Base-by-base conservation (phyloP, 2,329 filamentous ascomycete species). In the Boeremia lycopersici region DNA sequence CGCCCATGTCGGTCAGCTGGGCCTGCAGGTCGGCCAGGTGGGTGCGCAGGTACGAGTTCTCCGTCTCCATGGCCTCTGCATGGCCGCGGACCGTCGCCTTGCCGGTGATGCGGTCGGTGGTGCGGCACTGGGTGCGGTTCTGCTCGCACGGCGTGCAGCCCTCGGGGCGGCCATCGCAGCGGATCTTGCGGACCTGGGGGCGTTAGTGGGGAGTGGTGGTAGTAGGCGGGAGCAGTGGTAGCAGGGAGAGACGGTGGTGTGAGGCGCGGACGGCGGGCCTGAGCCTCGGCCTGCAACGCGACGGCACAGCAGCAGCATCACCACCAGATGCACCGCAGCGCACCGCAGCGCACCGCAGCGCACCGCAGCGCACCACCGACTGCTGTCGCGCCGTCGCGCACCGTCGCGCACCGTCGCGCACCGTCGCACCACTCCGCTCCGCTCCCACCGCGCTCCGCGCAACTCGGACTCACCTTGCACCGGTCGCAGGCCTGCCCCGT, bases 401-500 rank as follows among this genome's bases (percentile, higher is more conserved):
- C 31, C 31, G 34, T 19, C 15, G 15, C 9, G 19, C 19, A 23
- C 5, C 5, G 19, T 23, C 19, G 19, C 19, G 19, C 19, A 23
- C 5, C 19, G 19, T 23, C 19, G 5, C 19, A 23, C 19, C 19
- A 23, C 19, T n/a, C n/a, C n/a, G n/a, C n/a, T n/a, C n/a, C n/a
- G n/a, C n/a, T n/a, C n/a, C n/a, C n/a, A 23, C 19, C 5, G 19
- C 19, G 5, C 19, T 23, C 19, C 19, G 19, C 19, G 19, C 3
- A 23, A 23, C 19, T 23, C 19, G 19, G 19, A 52, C 52, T 28
- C 74, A 90, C 89, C 83, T 93, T 95, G 82, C 91, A 96, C 51
- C 91, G 83, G 76, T 96, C 91, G 81, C 91, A 96, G 29, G 91
- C 91, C 77, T 96, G 91, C 9, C 91, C 91, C 0, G 91, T 96